These are phyloP conservation scores for Scutellaria galericulata DNA, from an alignment of 257 asterid species.

Conservation along the genomic window DNA sequence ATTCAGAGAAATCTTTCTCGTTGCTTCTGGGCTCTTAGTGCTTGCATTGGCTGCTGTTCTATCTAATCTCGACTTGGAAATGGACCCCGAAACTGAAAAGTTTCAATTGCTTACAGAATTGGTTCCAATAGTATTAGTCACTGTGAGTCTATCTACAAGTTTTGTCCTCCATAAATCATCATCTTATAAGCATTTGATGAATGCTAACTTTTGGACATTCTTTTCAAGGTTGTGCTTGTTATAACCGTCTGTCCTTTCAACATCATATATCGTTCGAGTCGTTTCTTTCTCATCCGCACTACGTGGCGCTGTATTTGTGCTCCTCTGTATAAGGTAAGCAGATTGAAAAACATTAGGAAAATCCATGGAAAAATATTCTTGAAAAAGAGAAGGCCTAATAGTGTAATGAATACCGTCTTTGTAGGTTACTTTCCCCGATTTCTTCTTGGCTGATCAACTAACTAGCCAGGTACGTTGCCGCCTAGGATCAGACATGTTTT, in stretches of 20 bases:
- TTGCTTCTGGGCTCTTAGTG: constrained; percentile 66
- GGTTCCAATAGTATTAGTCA: constrained; percentile 61
- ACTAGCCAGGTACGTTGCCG: constrained; percentile 72
- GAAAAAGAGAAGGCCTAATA: too few species aligned
- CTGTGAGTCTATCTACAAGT: constrained; percentile 47
- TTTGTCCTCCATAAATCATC: neutral
- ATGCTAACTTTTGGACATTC: constrained; percentile 17
- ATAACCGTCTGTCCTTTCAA: constrained; percentile 70
- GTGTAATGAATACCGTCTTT: neutral
- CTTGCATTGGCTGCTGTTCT: constrained; percentile 64
- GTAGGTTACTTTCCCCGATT: constrained; percentile 74
- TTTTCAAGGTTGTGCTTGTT: constrained; percentile 56
- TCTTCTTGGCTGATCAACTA: constrained; percentile 84
- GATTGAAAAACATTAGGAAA: neutral
- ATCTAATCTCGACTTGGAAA: constrained; percentile 74
- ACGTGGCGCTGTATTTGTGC: constrained; percentile 73
- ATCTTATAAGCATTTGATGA: neutral
- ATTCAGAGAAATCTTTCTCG: constrained; percentile 67
- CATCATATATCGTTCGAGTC: constrained; percentile 74
- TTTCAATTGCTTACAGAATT: constrained; percentile 52
- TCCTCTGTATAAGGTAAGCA: constrained; percentile 79
- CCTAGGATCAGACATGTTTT: neutral
- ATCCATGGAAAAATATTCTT: neutral
- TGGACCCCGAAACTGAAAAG: constrained; percentile 56
- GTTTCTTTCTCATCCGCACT: constrained; percentile 64